phyloP scores from a whole-genome alignment of 2,329 filamentous ascomycete genomes.

The Pseudopyricularia javanii region DNA sequence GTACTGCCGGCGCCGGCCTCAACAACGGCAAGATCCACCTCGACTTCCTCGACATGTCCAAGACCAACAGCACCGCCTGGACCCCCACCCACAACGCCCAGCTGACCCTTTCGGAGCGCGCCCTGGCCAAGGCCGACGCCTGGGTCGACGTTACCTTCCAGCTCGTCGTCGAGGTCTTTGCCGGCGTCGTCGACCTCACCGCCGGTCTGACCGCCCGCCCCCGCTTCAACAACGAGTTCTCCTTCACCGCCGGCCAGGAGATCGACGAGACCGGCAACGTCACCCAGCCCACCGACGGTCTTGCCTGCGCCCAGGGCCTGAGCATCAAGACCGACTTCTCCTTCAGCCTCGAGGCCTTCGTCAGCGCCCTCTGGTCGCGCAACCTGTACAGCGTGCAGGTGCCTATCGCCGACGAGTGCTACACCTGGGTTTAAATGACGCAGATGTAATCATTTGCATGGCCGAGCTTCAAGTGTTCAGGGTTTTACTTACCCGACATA shows the following conservation, averaged over 20 bases:
- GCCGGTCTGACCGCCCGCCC: conserved; percentile 13
- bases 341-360: conserved; percentile 12
- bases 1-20: conserved; percentile 10
- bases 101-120: conserved; percentile 10
- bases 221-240: conserved; percentile 13
- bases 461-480: too few relatives aligned
- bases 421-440: conserved; percentile 7
- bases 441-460: too few relatives aligned
- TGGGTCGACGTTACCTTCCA: conserved; percentile 11
- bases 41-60: conserved; percentile 13
- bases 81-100: conserved; percentile 8
- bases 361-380: conserved; percentile 14
- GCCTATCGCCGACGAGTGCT: conserved; percentile 14
- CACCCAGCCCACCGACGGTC: conserved; percentile 5
- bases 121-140: conserved; percentile 10
- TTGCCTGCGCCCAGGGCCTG: conserved; percentile 11
- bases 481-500: too few relatives aligned
- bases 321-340: conserved; percentile 12
- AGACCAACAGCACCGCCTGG: conserved; percentile 7
- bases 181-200: conserved; percentile 13
- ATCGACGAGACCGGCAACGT: conserved; percentile 6
- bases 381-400: conserved; percentile 13
- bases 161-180: conserved; percentile 12
- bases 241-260: conserved; percentile 9
- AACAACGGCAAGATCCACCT: conserved; percentile 13